A percentile compares a stretch with the other conserved stretches of the same genome.
Evolutionary conservation across 202 grass and related monocot species (phyloP).

Genomic region (Brachypodium distachyon): DNA sequence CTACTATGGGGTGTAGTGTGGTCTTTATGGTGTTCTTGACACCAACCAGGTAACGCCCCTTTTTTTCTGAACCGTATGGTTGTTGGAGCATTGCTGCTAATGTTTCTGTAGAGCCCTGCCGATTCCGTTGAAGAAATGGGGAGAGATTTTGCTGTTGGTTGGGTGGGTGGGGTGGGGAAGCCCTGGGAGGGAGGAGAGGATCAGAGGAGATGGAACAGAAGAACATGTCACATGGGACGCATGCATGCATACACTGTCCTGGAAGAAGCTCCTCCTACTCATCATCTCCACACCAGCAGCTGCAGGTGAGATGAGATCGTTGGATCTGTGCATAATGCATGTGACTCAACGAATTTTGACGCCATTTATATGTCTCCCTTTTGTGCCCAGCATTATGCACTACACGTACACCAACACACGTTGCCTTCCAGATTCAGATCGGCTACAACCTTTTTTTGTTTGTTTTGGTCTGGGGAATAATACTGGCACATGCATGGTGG

Average conservation of each 20-base stretch:
- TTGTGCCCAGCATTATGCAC: neutral
- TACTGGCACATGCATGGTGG: constrained; percentile 18
- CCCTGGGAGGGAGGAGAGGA: neutral
- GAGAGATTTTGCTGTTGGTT: constrained; percentile 28
- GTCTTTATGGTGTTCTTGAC: constrained; percentile 26
- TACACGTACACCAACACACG: neutral
- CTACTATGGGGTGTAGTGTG: neutral
- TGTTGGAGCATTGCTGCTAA: constrained; percentile 21
- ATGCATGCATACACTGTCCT: constrained; percentile 27
- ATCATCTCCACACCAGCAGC: constrained; percentile 23
- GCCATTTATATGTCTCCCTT: constrained; percentile 26
- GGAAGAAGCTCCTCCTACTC: neutral
- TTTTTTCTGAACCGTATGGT: constrained; percentile 17
- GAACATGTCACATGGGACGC: constrained; percentile 59
- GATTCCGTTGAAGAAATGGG: constrained; percentile 20
- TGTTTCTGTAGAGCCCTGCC: constrained; percentile 1
- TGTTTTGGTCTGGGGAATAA: neutral
- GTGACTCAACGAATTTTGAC: constrained; percentile 43
- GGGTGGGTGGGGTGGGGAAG: constrained; percentile 28
- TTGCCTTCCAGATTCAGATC: constrained; percentile 40
- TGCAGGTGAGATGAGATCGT: constrained; percentile 5
- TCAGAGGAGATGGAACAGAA: neutral
- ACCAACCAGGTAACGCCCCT: constrained; percentile 31
- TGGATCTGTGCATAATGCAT: constrained; percentile 38
- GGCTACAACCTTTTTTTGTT: neutral